Conservation (phyloP, 768 basidiomycete species). For the Kwoniella sp. region DNA sequence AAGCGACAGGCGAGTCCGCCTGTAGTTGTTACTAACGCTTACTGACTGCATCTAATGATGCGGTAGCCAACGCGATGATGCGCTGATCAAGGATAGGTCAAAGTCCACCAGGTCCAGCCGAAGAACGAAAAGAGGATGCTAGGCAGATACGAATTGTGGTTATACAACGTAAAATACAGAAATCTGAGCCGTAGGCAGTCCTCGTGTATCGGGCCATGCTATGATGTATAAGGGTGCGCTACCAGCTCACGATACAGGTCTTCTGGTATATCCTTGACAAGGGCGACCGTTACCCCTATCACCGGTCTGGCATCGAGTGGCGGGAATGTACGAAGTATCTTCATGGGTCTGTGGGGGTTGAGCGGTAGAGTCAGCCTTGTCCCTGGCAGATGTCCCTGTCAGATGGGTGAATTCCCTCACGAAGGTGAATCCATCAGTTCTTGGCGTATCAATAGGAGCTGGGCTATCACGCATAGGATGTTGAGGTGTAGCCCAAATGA, state of each 20-base stretch:
- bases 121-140: background rate
- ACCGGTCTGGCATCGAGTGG: slow-evolving; percentile 80
- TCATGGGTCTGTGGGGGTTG: slow-evolving; percentile 71
- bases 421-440: slow-evolving; percentile 82
- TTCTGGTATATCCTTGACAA: slow-evolving; percentile 82
- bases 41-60: too few species aligned
- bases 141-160: background rate
- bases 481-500: slow-evolving; percentile 96
- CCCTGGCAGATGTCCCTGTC: background rate
- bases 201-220: too few species aligned
- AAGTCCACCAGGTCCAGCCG: background rate
- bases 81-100: too few species aligned
- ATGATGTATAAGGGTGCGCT: slow-evolving; percentile 36
- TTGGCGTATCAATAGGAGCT: slow-evolving; percentile 80
- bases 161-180: background rate
- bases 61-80: too few species aligned
- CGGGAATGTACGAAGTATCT: slow-evolving; percentile 86
- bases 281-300: slow-evolving; percentile 86
- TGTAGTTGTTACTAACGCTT: too few species aligned
- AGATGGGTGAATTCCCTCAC: slow-evolving; percentile 53
- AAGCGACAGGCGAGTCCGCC: too few species aligned
- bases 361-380: slow-evolving; percentile 3
- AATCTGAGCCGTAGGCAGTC: background rate
- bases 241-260: slow-evolving; percentile 51
- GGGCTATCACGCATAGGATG: slow-evolving; percentile 93